Conservation (phyloP, 768 basidiomycete species). For the Sporobolomyces roseus region DNA sequence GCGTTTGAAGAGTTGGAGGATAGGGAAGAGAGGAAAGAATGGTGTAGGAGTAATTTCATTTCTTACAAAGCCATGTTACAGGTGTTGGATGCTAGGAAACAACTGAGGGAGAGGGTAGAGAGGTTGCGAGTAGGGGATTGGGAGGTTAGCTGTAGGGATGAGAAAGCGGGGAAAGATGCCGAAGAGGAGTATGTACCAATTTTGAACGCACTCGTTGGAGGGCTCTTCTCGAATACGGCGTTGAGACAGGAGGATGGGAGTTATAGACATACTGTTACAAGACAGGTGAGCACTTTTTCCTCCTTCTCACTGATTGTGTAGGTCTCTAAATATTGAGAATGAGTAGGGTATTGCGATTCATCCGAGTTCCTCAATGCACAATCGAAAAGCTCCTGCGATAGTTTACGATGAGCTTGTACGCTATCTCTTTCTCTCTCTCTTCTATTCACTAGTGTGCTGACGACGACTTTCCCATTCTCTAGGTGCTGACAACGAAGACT, state of each 20-base stretch:
- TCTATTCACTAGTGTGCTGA: neutral
- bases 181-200: slow-evolving; percentile 63
- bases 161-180: neutral
- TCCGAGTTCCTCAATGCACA: slow-evolving; percentile 74
- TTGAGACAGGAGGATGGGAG: slow-evolving; percentile 76
- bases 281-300: slow-evolving; percentile 46
- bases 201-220: slow-evolving; percentile 66
- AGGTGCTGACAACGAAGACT: slow-evolving; percentile 76
- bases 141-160: slow-evolving; percentile 48
- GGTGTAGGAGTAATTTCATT: slow-evolving; percentile 79
- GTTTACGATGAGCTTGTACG: slow-evolving; percentile 86
- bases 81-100: slow-evolving; percentile 72
- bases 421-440: neutral
- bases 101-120: slow-evolving; percentile 66
- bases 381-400: slow-evolving; percentile 78
- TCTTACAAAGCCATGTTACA: slow-evolving; percentile 76
- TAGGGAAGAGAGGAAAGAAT: slow-evolving; percentile 52
- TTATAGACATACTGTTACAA: slow-evolving; percentile 64
- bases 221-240: slow-evolving; percentile 77
- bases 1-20: slow-evolving; percentile 62
- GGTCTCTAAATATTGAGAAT: neutral
- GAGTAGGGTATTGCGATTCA: slow-evolving; percentile 74
- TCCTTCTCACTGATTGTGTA: slow-evolving; percentile 42
- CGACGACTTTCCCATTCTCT: neutral
- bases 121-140: slow-evolving; percentile 59